Conservation (phyloP, 768 basidiomycete genomes). For the Russula sp. region DNA sequence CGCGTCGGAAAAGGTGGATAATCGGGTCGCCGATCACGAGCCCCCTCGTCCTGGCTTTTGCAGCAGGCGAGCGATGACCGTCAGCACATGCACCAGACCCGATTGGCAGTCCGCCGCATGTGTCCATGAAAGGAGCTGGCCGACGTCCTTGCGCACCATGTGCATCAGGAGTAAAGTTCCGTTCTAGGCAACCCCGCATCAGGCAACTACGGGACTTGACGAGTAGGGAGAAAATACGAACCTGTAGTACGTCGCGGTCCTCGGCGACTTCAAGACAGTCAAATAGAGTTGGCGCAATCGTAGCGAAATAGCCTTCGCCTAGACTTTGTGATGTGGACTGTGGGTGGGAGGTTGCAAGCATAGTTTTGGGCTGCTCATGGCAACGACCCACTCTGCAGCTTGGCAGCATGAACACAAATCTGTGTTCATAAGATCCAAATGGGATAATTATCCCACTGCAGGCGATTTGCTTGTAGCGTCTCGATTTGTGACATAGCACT, state of each 20-base stretch:
- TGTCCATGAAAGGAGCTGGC: conserved; percentile 72
- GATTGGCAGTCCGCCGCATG: conserved; percentile 56
- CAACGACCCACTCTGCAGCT: no score
- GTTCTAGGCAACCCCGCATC: conserved; percentile 36
- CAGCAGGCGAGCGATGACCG: no score
- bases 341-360: no score
- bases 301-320: conserved; percentile 73
- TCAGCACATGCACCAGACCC: conserved; percentile 71
- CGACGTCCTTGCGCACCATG: conserved; percentile 80
- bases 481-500: no score
- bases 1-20: conserved; percentile 82
- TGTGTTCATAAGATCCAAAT: no score
- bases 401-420: no score
- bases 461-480: no score
- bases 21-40: conserved; percentile 92
- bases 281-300: conserved; percentile 72
- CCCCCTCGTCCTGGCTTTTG: conserved; percentile 88
- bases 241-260: conserved; percentile 82
- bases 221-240: conserved; percentile 25
- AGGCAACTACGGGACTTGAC: background rate
- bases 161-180: conserved; percentile 75
- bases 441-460: no score
- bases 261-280: conserved; percentile 59
- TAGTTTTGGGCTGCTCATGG: no score
- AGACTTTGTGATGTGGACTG: no score